Evolutionary conservation across 2,329 filamentous ascomycete species (phyloP), one percentile per base, ranked within the genome.

Genomic region (Drechslerella stenobrocha): DNA sequence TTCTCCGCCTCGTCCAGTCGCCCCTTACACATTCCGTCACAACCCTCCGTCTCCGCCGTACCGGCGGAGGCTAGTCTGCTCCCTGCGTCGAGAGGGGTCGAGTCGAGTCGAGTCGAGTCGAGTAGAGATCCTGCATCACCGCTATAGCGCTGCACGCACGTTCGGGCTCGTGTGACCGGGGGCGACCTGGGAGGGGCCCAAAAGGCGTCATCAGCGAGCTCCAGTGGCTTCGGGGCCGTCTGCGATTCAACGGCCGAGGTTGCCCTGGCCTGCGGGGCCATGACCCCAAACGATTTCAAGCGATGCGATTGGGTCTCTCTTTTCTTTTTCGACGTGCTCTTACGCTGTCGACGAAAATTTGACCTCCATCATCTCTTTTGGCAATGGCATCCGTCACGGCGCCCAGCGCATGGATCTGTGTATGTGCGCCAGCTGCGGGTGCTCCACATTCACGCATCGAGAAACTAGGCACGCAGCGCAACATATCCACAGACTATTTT

Each of bases 181-280:
- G 37, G 22, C 4, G 37, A 20, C 15, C 22, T 23, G 28, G 20
- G 44, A 13, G n/a, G 28, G 9, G 22, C 44, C 28, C 30, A 46
- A n/a, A n/a, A 60, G 55, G 63, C 63, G 63, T 60, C 63, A 66
- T 66, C 30, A 53, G 23, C 40, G 44, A 51, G 47, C 30, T 44
- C 26, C 35, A 60, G 24, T 15, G 48, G 55, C 34, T 35, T 28
- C 55, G 55, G 63, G 63, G 55, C 40, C 24, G 44, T 55, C 55
- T 67, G 63, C 51, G 24, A 35, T 23, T 51, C 63, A 60, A 67
- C 63, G 63, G 63, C 63, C 63, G 63, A 60, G 58, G 53, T 18
- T 46, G 13, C 50, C 60, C 61, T 50, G 44, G 37, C 34, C 6
- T 20, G 34, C 52, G 30, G 22, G 46, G 28, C 47, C 50, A 30